These are phyloP conservation scores for Euphorbia schlechtendalii DNA, from an alignment of 441 rosid genomes.

Conservation along the genomic window DNA sequence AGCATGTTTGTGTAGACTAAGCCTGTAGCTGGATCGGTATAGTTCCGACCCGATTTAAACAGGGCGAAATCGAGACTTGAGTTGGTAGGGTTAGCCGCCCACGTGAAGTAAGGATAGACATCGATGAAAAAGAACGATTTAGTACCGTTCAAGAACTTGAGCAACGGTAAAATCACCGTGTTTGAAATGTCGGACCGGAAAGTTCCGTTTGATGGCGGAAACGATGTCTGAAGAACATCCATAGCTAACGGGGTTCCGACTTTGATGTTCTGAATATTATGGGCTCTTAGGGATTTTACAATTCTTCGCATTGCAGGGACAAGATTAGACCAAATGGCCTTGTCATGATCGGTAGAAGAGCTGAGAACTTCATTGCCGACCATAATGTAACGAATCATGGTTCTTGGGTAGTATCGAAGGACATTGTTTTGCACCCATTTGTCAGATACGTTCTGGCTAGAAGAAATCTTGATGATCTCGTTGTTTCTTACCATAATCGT, in stretches of 20 bases:
- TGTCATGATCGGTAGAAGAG: constrained; percentile 29
- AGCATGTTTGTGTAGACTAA: constrained; percentile 56
- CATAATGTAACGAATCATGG: constrained; percentile 51
- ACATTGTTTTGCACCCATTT: constrained; percentile 59
- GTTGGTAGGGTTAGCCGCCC: constrained; percentile 42
- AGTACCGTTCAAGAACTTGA: constrained; percentile 43
- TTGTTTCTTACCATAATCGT: constrained; percentile 58
- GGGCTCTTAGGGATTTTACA: constrained; percentile 33
- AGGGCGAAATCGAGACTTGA: constrained; percentile 48
- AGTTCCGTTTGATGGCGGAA: constrained; percentile 25
- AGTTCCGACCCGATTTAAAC: constrained; percentile 33
- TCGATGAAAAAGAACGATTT: constrained; percentile 71
- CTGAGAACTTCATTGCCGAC: constrained; percentile 72
- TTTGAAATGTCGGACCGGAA: constrained; percentile 52
- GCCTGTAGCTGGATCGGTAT: constrained; percentile 48
- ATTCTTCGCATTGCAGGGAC: constrained; percentile 69
- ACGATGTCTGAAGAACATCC: constrained; percentile 52
- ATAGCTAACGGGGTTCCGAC: constrained; percentile 70
- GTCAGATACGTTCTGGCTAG: constrained; percentile 41
- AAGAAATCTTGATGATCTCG: constrained; percentile 41
- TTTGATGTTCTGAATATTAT: constrained; percentile 50
- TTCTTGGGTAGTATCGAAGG: constrained; percentile 47
- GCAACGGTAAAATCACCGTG: constrained; percentile 42
- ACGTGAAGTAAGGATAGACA: constrained; percentile 63
- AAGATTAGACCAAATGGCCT: constrained; percentile 31